Conservation (phyloP, 2,329 filamentous ascomycete genomes). For the Pseudogymnoascus sp. region DNA sequence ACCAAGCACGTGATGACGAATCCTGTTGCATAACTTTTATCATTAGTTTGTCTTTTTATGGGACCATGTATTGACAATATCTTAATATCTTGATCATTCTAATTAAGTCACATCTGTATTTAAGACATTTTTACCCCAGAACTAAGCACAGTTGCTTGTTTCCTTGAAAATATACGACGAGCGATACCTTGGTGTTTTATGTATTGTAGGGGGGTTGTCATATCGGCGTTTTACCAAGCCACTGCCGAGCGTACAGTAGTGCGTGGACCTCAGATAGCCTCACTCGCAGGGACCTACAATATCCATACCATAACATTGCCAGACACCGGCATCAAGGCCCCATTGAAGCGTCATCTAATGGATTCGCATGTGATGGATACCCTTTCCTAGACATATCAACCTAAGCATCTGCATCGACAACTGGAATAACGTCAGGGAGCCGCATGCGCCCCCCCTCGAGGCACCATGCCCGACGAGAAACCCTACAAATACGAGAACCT, state of each 20-base stretch:
- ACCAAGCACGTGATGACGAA: neutral
- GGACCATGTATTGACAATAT: neutral
- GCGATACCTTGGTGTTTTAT: conserved; percentile 7
- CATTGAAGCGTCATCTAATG: conserved; percentile 6
- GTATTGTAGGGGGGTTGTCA: conserved; percentile 5
- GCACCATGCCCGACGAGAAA: conserved; percentile 41
- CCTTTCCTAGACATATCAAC: neutral
- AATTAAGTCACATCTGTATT: neutral
- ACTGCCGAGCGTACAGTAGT: conserved; percentile 5
- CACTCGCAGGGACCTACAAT: neutral
- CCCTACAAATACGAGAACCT: conserved; percentile 48
- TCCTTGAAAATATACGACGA: neutral
- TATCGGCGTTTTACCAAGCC: conserved; percentile 7
- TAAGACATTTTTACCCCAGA: neutral
- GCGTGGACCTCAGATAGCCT: conserved; percentile 4
- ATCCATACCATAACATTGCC: neutral
- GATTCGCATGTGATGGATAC: neutral
- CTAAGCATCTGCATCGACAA: neutral
- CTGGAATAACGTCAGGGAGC: neutral
- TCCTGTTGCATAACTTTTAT: neutral
- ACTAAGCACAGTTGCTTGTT: neutral
- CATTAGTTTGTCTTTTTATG: neutral
- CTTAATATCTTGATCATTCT: neutral
- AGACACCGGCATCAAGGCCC: neutral
- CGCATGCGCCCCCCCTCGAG: conserved; percentile 3